Evolutionary conservation across 306 rosid genomes (phyloP), one percentile per base, ranked within the genome.

Genomic region (Canavalia gladiata): DNA sequence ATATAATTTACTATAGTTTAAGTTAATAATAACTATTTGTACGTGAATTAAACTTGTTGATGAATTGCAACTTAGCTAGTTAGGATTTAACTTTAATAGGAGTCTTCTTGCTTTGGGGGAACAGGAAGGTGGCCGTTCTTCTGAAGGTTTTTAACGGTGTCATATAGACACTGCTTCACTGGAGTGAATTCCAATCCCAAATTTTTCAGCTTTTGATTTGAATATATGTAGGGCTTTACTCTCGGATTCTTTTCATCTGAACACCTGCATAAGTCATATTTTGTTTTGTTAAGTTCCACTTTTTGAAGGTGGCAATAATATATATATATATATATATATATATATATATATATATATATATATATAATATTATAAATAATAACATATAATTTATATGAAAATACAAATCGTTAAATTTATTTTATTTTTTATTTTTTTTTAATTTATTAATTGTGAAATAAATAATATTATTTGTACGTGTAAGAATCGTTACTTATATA

Each of bases 221-320:
- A 86, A 78, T 83, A 93, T 73, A 65, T 86, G 87, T 93, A 93
- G 1, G 99, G 92, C 59, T 87, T 86, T 57, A 80, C 87, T 56
- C 92, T 88, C 0, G 99, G 99, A 71, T 91, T 95, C 67, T 81
- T 88, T 56, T 90, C 93, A 85, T 93, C 98, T 47, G 91, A 89
- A 82, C 97, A 91, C 83, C 99, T 95, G 75, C 76, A 80, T 3
- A 4, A 6, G 31, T 8, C 2, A 77, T 52, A 29, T 8, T 37
- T 13, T 11, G 39, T 29, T 2, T 63, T 50, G 58, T 54, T 46
- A 31, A 47, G 29, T 51, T 77, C 41, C 41, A 37, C 41, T 37
- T 1, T 37, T 4, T 37, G 41, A 37, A 37, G 4, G 41, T 37
- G 41, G 25, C 25, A n/a, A n/a, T n/a, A n/a, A n/a, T n/a, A n/a